phyloP scores from a whole-genome alignment of 352 stramenopile species.

The Pythium inflatum region DNA sequence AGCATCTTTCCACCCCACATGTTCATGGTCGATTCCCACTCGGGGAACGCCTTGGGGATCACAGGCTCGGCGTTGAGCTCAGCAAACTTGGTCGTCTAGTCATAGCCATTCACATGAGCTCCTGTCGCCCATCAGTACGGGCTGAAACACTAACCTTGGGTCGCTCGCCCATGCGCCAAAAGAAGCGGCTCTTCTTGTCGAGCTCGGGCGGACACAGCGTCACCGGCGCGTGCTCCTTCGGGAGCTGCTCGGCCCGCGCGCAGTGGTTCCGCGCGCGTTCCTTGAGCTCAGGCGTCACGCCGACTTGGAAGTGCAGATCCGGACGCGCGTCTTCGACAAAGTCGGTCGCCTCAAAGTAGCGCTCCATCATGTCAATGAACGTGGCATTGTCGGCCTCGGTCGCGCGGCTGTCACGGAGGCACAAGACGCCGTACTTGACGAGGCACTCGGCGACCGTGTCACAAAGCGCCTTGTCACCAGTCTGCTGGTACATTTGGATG shows the following conservation, averaged over 20 bases:
- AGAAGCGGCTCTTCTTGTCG: constrained; percentile 95
- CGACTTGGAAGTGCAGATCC: constrained; percentile 89
- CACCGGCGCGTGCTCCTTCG: constrained; percentile 67
- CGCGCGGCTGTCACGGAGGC: constrained; percentile 78
- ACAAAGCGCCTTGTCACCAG: constrained; percentile 70
- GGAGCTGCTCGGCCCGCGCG: constrained; percentile 49
- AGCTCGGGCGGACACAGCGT: constrained; percentile 88
- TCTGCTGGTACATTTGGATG: constrained; percentile 78
- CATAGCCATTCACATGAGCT: background rate
- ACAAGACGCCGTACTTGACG: constrained; percentile 86
- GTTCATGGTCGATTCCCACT: constrained; percentile 91
- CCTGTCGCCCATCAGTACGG: too few species aligned
- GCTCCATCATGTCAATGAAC: constrained; percentile 95
- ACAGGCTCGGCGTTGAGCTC: constrained; percentile 90
- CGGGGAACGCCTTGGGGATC: constrained; percentile 79
- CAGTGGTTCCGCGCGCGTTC: constrained; percentile 90
- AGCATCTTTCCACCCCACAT: constrained; percentile 93
- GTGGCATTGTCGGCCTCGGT: constrained; percentile 73
- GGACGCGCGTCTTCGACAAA: constrained; percentile 88
- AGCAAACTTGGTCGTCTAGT: constrained; percentile 68
- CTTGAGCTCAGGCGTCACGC: constrained; percentile 86
- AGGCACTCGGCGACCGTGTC: constrained; percentile 78
- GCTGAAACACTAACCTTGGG: too few species aligned
- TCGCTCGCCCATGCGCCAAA: constrained; percentile 91
- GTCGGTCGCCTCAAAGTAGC: constrained; percentile 90